These are phyloP conservation scores for Gracilariopsis chorda DNA, from an alignment of 23 red algal genomes.

Conservation along the genomic window DNA sequence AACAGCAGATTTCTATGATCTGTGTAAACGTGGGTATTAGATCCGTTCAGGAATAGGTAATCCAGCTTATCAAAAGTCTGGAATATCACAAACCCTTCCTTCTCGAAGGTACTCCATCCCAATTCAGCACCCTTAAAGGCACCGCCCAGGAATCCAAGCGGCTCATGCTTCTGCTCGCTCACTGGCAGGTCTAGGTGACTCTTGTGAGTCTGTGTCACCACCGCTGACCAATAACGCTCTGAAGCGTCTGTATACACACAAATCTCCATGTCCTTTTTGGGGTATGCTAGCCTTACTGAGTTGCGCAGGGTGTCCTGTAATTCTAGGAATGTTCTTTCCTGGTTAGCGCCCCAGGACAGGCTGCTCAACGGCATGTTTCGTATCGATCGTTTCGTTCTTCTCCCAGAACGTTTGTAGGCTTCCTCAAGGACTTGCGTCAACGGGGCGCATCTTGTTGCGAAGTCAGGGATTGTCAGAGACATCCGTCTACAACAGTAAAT, in stretches of 20 bases:
- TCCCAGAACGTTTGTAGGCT: too few species aligned
- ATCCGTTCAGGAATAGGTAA: not conserved
- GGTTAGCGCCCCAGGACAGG: too few species aligned
- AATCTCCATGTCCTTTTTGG: not conserved
- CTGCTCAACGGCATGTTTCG: too few species aligned
- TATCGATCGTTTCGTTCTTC: too few species aligned
- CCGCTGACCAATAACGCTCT: not conserved
- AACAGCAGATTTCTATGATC: not conserved
- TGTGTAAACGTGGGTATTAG: not conserved
- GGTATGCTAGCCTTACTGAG: not conserved
- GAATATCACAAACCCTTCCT: slow-evolving; percentile 25
- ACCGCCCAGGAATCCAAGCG: not conserved
- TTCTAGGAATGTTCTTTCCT: too few species aligned
- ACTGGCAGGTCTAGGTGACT: not conserved
- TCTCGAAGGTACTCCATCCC: not conserved
- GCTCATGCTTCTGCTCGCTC: slow-evolving; percentile 30
- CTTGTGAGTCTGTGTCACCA: not conserved
- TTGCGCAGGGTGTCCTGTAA: too few species aligned
- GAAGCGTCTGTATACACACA: slow-evolving; percentile 33
- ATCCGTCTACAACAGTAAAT: too few species aligned
- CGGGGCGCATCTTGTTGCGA: too few species aligned
- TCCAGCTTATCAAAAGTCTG: not conserved
- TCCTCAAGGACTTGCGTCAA: too few species aligned
- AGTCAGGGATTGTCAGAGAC: too few species aligned
- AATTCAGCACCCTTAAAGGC: not conserved